Base-by-base conservation (phyloP, 176 grass and related monocot species). In the Guadua angustifolia region DNA sequence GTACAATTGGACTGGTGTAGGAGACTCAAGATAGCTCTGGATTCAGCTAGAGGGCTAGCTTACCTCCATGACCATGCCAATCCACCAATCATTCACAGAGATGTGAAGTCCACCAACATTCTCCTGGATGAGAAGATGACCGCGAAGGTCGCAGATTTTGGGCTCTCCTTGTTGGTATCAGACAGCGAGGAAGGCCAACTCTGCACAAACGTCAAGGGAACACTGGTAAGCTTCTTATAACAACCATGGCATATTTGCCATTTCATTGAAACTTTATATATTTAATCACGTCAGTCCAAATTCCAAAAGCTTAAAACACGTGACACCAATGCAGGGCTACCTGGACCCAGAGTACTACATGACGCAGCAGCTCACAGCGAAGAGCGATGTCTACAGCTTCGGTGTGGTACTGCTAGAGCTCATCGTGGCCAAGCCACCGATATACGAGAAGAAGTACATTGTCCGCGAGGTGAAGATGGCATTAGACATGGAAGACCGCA, bases 1-100 rank as follows among this genome's bases (percentile, higher is more conserved):
- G 85, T 94, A 74, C 87, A 94, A 82, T 22, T 98, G 71, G 89
- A 92, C 85, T 95, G 96, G 93, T 78, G 72, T 32, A 94, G 50
- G 80, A 90, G 96, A 71, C 83, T 98, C 36, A 80, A 78, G 66
- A 88, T 94, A 78, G 93, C 93, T 76, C 77, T 93, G 40, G 96
- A 90, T 85, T 93, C 93, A 75, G 96, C 93, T 33, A 90, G 71
- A 90, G 93, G 96, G 44, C 82, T 98, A 61, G 88, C 96, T 58
- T 98, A 98, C 80, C 91, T 98, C 44, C 96, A 98, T 84, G 96
- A 98, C 15, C 96, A 95, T 87, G 96, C 96, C 39, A 86, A 88
- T 88, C 93, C 96, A 42, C 93, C 93, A 39, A 98, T 98, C 72
- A 94, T 98, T 79, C 96, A 95, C 58, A 92, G 94, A 85, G 94